A percentile compares a stretch with the other conserved stretches of the same genome.
These are phyloP conservation scores for Trypanosoma lewisi DNA, from an alignment of 208 protist species.

Conservation along the genomic window DNA sequence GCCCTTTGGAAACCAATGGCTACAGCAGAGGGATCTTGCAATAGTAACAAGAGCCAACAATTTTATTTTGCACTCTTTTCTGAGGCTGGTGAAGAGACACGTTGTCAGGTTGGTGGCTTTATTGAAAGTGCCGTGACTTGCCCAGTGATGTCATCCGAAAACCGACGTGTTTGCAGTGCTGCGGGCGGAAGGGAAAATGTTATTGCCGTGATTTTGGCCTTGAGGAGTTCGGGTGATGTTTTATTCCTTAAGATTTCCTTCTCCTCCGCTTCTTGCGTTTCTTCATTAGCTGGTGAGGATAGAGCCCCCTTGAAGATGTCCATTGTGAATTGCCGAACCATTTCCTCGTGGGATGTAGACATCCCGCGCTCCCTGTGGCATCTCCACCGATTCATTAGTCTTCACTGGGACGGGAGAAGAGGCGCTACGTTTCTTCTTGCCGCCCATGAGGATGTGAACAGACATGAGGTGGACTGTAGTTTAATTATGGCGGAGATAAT, in stretches of 20 bases:
- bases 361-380: background rate
- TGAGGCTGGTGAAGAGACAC: conserved; percentile 21
- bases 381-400: conserved; percentile 1
- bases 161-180: conserved; percentile 4
- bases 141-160: background rate
- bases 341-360: background rate
- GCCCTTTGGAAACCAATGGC: conserved; percentile 1
- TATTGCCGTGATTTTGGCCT: conserved; percentile 15
- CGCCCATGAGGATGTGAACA: background rate
- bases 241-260: conserved; percentile 18
- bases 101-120: conserved; percentile 28
- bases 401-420: conserved; percentile 14
- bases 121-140: conserved; percentile 26
- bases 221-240: conserved; percentile 14
- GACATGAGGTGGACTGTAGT: conserved; percentile 1
- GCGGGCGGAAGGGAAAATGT: background rate
- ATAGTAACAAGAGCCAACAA: background rate
- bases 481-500: conserved; percentile 2
- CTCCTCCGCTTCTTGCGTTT: background rate
- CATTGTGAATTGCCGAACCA: conserved; percentile 1
- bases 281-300: background rate
- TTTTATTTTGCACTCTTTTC: conserved; percentile 26
- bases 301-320: background rate
- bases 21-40: background rate
- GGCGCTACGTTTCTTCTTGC: conserved; percentile 9